Percentiles rank a stretch among this genome's conserved stretches.
Evolutionary conservation across 2,329 filamentous ascomycete species (phyloP).

Genomic region (Podosphaera xanthii): DNA sequence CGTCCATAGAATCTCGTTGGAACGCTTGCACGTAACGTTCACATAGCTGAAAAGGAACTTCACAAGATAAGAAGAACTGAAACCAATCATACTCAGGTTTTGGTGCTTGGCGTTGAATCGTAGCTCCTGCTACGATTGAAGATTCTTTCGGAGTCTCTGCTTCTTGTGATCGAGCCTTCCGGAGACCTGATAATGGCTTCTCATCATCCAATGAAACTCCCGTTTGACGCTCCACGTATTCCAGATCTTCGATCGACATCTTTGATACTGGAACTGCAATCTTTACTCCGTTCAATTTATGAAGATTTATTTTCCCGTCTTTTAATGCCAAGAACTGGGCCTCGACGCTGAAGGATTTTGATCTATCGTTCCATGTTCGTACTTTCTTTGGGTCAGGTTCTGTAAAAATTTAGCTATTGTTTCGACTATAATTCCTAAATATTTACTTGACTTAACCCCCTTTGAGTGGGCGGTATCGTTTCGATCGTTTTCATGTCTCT

Average conservation of each 20-base stretch:
- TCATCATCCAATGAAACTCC: slow-evolving; percentile 77
- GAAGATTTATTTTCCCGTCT: slow-evolving; percentile 90
- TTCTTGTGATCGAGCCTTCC: slow-evolving; percentile 17
- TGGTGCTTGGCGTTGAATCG: slow-evolving; percentile 29
- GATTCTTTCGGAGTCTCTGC: slow-evolving; percentile 12
- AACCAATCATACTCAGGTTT: slow-evolving; percentile 92
- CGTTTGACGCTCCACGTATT: slow-evolving; percentile 79
- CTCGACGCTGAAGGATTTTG: slow-evolving; percentile 90
- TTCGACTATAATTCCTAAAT: background rate
- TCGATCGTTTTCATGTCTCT: slow-evolving; percentile 49
- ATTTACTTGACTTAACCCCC: slow-evolving; percentile 49
- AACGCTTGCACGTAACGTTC: slow-evolving; percentile 88
- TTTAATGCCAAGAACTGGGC: slow-evolving; percentile 87
- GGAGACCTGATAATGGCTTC: slow-evolving; percentile 75
- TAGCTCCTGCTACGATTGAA: slow-evolving; percentile 28
- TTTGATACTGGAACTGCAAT: slow-evolving; percentile 89
- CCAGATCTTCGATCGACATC: slow-evolving; percentile 86
- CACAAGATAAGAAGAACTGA: slow-evolving; percentile 85
- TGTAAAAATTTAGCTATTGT: slow-evolving; percentile 17
- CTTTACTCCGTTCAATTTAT: slow-evolving; percentile 95
- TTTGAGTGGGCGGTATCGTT: slow-evolving; percentile 30
- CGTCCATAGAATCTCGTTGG: slow-evolving; percentile 79
- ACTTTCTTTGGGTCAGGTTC: slow-evolving; percentile 68
- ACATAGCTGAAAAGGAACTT: slow-evolving; percentile 78
- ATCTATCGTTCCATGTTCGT: slow-evolving; percentile 83